Percentiles rank a stretch among this genome's conserved stretches.
phyloP scores from a whole-genome alignment of 805 yeast genomes.

The Lipomyces japonicus region DNA sequence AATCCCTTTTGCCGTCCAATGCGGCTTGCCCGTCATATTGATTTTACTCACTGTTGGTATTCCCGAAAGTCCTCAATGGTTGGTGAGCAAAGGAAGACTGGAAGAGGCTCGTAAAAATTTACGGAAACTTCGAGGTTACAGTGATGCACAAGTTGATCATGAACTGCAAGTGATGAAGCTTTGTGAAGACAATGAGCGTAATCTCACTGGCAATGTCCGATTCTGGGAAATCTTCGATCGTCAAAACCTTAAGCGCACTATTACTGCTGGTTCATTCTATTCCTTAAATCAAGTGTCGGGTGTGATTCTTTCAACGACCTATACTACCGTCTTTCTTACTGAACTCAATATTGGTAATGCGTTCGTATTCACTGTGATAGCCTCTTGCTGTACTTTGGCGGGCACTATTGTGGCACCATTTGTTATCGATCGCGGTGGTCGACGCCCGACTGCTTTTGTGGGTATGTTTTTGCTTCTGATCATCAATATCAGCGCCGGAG shows the following conservation, averaged over 20 bases:
- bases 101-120: slow-evolving; percentile 2
- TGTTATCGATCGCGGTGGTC: slow-evolving; percentile 6
- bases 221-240: slow-evolving; percentile 9
- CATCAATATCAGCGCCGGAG: slow-evolving; percentile 10
- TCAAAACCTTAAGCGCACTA: slow-evolving; percentile 6
- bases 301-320: slow-evolving; percentile 8
- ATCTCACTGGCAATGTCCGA: neutral
- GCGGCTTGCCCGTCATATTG: slow-evolving; percentile 4
- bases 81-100: slow-evolving; percentile 1
- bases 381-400: slow-evolving; percentile 9
- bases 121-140: slow-evolving; percentile 6
- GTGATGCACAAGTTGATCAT: slow-evolving; percentile 2
- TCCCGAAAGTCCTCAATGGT: slow-evolving; percentile 9
- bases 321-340: slow-evolving; percentile 6
- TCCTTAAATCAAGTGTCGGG: slow-evolving; percentile 12
- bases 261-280: slow-evolving; percentile 2
- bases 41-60: neutral
- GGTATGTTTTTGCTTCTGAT: slow-evolving; percentile 5
- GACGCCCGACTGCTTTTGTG: slow-evolving; percentile 8
- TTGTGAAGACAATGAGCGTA: slow-evolving; percentile 1
- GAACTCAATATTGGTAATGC: slow-evolving; percentile 7
- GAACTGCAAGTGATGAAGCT: neutral
- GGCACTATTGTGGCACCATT: slow-evolving; percentile 12
- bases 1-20: slow-evolving; percentile 11
- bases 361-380: slow-evolving; percentile 4